Conservation (phyloP, 1,284 basidiomycete genomes). For the Fereydounia khargensis region DNA sequence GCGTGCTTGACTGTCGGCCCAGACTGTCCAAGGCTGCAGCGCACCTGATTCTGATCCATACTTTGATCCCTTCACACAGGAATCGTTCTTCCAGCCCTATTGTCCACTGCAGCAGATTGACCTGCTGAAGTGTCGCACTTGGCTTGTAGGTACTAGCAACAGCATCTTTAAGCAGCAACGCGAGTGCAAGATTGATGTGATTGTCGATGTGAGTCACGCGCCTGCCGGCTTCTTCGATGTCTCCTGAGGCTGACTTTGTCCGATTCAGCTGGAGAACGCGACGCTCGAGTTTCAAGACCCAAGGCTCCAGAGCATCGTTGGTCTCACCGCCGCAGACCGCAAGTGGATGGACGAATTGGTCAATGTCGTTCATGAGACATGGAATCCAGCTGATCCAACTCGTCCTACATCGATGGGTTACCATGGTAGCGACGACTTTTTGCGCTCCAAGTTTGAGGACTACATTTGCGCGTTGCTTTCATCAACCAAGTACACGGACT, state of each 20-base stretch:
- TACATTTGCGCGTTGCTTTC: constrained; percentile 53
- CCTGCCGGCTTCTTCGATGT: neutral
- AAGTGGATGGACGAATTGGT: constrained; percentile 83
- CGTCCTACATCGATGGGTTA: constrained; percentile 53
- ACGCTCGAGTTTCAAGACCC: constrained; percentile 64
- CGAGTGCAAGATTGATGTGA: constrained; percentile 75
- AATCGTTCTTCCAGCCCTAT: constrained; percentile 96
- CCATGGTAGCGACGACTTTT: constrained; percentile 53
- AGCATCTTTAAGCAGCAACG: constrained; percentile 90
- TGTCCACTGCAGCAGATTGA: constrained; percentile 93
- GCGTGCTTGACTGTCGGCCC: neutral
- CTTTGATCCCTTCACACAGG: constrained; percentile 59
- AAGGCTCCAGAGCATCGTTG: constrained; percentile 72
- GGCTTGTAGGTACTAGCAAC: constrained; percentile 87
- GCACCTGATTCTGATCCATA: neutral
- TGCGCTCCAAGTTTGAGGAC: constrained; percentile 49
- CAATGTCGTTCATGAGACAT: constrained; percentile 44
- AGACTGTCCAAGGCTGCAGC: too few species aligned
- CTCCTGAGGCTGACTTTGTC: too few species aligned
- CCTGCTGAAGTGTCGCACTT: constrained; percentile 74
- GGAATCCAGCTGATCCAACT: constrained; percentile 50
- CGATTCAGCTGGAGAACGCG: constrained; percentile 33
- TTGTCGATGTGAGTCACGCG: constrained; percentile 73
- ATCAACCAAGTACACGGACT: constrained; percentile 46
- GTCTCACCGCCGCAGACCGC: constrained; percentile 84